Evolutionary conservation across 2,329 filamentous ascomycete species (phyloP), one percentile per base, ranked within the genome.

Genomic region (Colletotrichum siamense): DNA sequence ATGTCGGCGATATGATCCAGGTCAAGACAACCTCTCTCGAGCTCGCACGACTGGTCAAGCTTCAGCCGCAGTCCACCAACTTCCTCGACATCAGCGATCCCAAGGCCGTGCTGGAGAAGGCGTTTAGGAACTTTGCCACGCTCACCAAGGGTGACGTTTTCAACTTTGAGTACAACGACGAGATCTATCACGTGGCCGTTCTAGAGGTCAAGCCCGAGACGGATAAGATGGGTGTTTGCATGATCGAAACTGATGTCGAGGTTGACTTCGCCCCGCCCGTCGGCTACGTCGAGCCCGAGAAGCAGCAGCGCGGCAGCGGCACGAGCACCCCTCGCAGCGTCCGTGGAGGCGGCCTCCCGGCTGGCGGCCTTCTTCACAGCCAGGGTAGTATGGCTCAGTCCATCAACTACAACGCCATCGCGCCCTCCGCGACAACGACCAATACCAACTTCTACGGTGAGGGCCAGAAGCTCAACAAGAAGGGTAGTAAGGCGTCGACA

Each of bases 61-160:
- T 99, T 10, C 96, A 99, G 87, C 95, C 97, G 0, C 97, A 99
- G 86, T 96, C 95, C 26, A 93, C 95, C 69, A 94, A 94, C 80
- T 99, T 99, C 86, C 94, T 99, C 78, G 96, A 99, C 62, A 99
- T 99, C 83, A 96, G 94, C 81, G 97, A 99, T 81, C 97, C 97
- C 26, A 98, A 98, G 86, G 97, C 97, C 55, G 97, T 99, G 15
- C 92, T 99, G 34, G 97, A 99, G 86, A 97, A 97, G 81, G 96
- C 96, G 0, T 98, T 99, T 86, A 94, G 96, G 59, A 98, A 98
- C 85, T 99, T 99, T 86, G 95, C 96, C 18, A 96, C 96, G 67
- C 90, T 99, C 18, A 98, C 96, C 5, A 95, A 96, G 82, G 96
- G 96, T 78, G 97, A 99, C 82, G 90, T 98, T 59, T 99, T 99